Evolutionary conservation across 768 basidiomycete genomes (phyloP).

Genomic region (Stropharia rugosoannulata): DNA sequence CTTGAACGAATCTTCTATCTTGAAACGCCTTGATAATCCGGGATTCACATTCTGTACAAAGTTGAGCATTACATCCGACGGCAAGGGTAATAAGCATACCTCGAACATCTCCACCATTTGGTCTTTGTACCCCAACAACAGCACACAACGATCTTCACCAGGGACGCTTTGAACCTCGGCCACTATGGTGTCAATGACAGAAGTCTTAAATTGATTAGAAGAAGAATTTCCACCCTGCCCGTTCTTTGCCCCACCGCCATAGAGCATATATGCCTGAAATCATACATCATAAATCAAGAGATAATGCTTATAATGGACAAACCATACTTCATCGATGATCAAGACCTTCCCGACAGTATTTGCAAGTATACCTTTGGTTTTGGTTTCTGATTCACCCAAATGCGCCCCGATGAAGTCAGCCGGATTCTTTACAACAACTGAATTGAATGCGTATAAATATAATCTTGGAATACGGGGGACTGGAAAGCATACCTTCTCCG

Average conservation of each 20-base stretch:
- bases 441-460: not conserved
- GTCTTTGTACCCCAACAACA: constrained; percentile 66
- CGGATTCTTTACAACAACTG: constrained; percentile 67
- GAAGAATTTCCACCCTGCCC: constrained; percentile 14
- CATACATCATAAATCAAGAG: not conserved
- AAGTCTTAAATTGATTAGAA: constrained; percentile 55
- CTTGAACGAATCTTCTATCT: constrained; percentile 64
- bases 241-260: constrained; percentile 38
- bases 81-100: constrained; percentile 27
- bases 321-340: constrained; percentile 64
- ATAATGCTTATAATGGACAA: not conserved
- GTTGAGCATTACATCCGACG: not conserved
- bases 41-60: constrained; percentile 64
- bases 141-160: too few relatives aligned
- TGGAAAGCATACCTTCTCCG: constrained; percentile 53
- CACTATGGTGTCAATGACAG: constrained; percentile 73
- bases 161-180: too few relatives aligned
- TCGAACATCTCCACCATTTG: constrained; percentile 78
- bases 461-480: not conserved
- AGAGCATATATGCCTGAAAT: constrained; percentile 64
- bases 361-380: constrained; percentile 63
- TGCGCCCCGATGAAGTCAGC: constrained; percentile 61
- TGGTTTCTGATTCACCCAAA: constrained; percentile 59
- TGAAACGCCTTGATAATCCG: constrained; percentile 63
- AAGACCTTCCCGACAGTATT: constrained; percentile 63